These are phyloP conservation scores for Neoscytalidium dimidiatum DNA, from an alignment of 2,329 filamentous ascomycete species.

Conservation along the genomic window DNA sequence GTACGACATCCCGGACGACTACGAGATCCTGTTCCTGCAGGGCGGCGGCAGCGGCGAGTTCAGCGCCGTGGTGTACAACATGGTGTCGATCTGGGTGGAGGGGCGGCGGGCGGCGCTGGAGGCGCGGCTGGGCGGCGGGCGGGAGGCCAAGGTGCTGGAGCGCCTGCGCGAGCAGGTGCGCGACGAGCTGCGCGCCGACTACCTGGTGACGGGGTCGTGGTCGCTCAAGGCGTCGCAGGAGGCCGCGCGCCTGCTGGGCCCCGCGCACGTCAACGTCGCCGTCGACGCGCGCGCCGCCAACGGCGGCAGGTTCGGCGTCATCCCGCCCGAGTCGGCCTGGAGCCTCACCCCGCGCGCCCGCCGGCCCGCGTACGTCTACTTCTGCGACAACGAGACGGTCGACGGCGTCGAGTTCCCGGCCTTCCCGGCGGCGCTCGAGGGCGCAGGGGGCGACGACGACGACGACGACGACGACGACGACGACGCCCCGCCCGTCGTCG, in stretches of 20 bases:
- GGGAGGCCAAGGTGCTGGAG: conserved; percentile 53
- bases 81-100: conserved; percentile 80
- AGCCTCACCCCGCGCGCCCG: conserved; percentile 61
- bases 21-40: conserved; percentile 87
- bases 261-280: conserved; percentile 78
- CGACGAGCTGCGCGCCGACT: conserved; percentile 78
- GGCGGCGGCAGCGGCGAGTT: conserved; percentile 86
- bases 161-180: conserved; percentile 66
- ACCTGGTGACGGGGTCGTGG: conserved; percentile 88
- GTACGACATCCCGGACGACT: conserved; percentile 81
- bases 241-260: conserved; percentile 73
- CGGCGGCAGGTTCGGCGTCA: conserved; percentile 81
- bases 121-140: conserved; percentile 52
- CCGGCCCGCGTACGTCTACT: conserved; percentile 72
- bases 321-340: conserved; percentile 78
- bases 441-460: no score
- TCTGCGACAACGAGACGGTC: conserved; percentile 91
- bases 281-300: conserved; percentile 65
- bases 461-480: no score
- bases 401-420: conserved; percentile 87
- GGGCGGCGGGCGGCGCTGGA: conserved; percentile 63
- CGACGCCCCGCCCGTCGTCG: conserved; percentile 72
- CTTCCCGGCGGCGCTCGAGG: conserved; percentile 67
- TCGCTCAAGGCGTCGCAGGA: conserved; percentile 87
- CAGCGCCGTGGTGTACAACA: conserved; percentile 79